Conservation (phyloP, 2,329 filamentous ascomycete species). For the Penicillium sp. region DNA sequence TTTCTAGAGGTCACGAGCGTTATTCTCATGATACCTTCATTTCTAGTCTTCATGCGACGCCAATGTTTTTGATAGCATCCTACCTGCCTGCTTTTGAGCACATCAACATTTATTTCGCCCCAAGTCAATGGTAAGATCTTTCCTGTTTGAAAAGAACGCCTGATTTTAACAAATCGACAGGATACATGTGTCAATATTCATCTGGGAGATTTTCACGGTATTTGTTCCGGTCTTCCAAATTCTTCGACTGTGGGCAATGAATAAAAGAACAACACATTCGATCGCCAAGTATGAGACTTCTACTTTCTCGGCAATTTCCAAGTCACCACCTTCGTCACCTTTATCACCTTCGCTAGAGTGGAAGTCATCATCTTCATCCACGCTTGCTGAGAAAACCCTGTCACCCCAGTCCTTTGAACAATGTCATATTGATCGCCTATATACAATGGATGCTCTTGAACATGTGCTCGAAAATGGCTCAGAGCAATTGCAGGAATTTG, state of each 20-base stretch:
- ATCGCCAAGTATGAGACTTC: neutral
- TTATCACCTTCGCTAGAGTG: neutral
- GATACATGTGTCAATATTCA: constrained; percentile 10
- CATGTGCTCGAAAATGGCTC: constrained; percentile 5
- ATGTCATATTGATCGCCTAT: constrained; percentile 3
- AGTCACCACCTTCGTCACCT: neutral
- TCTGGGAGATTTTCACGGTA: constrained; percentile 13
- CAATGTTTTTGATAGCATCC: constrained; percentile 11
- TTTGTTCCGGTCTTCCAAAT: constrained; percentile 11
- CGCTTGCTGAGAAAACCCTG: constrained; percentile 2
- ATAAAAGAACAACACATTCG: neutral
- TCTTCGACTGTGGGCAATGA: constrained; percentile 1
- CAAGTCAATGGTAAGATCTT: constrained; percentile 11
- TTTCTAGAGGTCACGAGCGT: too few relatives aligned
- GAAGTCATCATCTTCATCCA: constrained; percentile 4
- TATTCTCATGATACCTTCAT: neutral
- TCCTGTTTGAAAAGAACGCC: neutral
- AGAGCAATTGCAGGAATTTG: constrained; percentile 61
- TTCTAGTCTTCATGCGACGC: constrained; percentile 11
- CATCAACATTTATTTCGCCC: constrained; percentile 10
- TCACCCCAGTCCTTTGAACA: neutral
- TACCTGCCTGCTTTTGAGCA: constrained; percentile 10
- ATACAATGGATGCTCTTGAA: constrained; percentile 12
- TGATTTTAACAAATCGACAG: constrained; percentile 3
- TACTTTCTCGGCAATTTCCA: neutral